Evolutionary conservation across 2,329 filamentous ascomycete species (phyloP).

Genomic region (Pseudocercospora vitis): DNA sequence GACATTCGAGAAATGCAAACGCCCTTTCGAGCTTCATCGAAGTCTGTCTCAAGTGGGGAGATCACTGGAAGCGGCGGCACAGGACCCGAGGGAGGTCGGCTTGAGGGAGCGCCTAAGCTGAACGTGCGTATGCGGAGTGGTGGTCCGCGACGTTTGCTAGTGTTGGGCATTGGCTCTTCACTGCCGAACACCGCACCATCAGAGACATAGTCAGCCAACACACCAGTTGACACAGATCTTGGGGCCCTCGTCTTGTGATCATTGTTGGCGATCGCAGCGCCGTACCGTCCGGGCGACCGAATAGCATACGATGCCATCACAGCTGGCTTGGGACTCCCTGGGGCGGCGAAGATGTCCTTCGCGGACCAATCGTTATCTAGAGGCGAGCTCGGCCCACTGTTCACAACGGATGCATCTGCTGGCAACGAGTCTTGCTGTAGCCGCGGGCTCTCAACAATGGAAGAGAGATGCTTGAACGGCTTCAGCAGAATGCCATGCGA

Average conservation of each 20-base stretch:
- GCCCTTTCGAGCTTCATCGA: slow-evolving; percentile 17
- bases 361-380: too few relatives aligned
- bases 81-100: slow-evolving; percentile 43
- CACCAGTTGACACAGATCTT: slow-evolving; percentile 34
- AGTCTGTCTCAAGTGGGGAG: slow-evolving; percentile 17
- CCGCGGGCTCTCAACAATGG: slow-evolving; percentile 42
- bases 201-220: slow-evolving; percentile 21
- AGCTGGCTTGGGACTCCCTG: slow-evolving; percentile 30
- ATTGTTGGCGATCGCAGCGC: slow-evolving; percentile 26
- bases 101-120: slow-evolving; percentile 39
- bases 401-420: not conserved
- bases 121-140: slow-evolving; percentile 35
- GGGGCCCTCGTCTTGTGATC: slow-evolving; percentile 19
- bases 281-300: slow-evolving; percentile 29
- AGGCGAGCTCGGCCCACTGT: not conserved
- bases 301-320: slow-evolving; percentile 34
- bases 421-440: slow-evolving; percentile 5
- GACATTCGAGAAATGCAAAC: slow-evolving; percentile 41
- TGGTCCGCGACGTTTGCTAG: slow-evolving; percentile 22
- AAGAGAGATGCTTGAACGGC: slow-evolving; percentile 36
- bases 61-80: slow-evolving; percentile 46
- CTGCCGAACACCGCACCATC: slow-evolving; percentile 24
- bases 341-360: slow-evolving; percentile 28
- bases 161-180: slow-evolving; percentile 10
- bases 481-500: slow-evolving; percentile 25